Evolutionary conservation across 2,329 filamentous ascomycete genomes (phyloP).

Genomic region (Scolecobasidium constrictum): DNA sequence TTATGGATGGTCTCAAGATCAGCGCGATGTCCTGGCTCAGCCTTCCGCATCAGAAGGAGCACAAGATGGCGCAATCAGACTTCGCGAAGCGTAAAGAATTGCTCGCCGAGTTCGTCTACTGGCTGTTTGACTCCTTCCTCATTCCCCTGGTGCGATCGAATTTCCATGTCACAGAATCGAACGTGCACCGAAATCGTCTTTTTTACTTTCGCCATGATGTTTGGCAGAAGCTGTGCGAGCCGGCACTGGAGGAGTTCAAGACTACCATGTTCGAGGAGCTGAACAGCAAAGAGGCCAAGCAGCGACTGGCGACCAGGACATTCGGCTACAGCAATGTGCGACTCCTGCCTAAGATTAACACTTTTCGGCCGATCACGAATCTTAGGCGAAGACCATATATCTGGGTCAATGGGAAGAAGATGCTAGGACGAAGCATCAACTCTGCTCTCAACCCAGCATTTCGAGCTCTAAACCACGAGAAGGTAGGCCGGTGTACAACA

Average conservation of each 20-base stretch:
- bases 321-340: constrained; percentile 72
- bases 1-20: constrained; percentile 67
- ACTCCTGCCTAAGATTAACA: constrained; percentile 67
- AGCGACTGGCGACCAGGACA: constrained; percentile 40
- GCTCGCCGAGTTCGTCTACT: constrained; percentile 80
- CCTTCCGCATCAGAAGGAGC: neutral
- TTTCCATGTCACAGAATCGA: constrained; percentile 93
- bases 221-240: constrained; percentile 68
- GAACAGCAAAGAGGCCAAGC: constrained; percentile 21
- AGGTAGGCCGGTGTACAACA: constrained; percentile 32
- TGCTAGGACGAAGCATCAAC: constrained; percentile 58
- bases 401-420: constrained; percentile 39
- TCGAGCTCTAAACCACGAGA: constrained; percentile 69
- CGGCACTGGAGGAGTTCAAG: constrained; percentile 58
- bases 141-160: constrained; percentile 78
- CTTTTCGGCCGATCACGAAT: constrained; percentile 80
- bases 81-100: constrained; percentile 61
- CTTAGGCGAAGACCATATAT: constrained; percentile 54
- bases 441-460: constrained; percentile 61
- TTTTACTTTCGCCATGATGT: constrained; percentile 95
- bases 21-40: constrained; percentile 10
- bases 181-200: constrained; percentile 62
- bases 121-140: constrained; percentile 80
- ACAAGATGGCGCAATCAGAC: constrained; percentile 9
- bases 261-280: constrained; percentile 70